Evolutionary conservation across 2,329 filamentous ascomycete genomes (phyloP).

Genomic region (Xylariaceae sp.): DNA sequence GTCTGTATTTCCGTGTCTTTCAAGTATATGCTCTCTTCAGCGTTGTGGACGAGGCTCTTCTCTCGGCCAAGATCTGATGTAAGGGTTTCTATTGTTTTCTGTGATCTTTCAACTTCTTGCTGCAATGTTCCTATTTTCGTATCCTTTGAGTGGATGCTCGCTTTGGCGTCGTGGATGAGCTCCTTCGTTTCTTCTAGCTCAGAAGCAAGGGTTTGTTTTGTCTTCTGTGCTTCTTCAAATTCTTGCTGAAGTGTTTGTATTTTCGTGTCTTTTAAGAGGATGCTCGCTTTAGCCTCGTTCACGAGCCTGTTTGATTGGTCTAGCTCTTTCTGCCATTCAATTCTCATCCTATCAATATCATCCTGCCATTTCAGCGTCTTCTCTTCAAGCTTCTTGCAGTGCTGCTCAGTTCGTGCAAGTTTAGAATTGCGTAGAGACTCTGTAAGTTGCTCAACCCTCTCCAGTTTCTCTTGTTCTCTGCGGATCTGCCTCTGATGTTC

Average conservation of each 20-base stretch:
- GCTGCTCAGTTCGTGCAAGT: slow-evolving; percentile 3
- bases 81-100: too few relatives aligned
- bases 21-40: neutral
- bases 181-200: neutral
- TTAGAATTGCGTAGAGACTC: neutral
- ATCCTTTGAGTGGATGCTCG: too few relatives aligned
- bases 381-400: neutral
- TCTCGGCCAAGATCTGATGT: neutral
- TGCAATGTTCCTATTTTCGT: too few relatives aligned
- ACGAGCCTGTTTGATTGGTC: neutral
- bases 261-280: neutral
- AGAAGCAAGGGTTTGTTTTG: neutral
- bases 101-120: too few relatives aligned
- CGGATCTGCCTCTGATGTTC: neutral
- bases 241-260: neutral
- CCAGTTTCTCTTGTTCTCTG: neutral
- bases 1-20: neutral
- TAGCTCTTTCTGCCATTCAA: neutral
- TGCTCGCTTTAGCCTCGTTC: neutral
- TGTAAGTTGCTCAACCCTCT: neutral
- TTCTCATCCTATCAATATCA: neutral
- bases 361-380: neutral
- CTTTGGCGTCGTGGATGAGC: too few relatives aligned
- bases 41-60: neutral
- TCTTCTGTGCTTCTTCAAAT: neutral